Percentiles rank a stretch among this genome's conserved stretches.
Evolutionary conservation across 257 asterid species (phyloP).

Genomic region (Buddleja alternifolia): DNA sequence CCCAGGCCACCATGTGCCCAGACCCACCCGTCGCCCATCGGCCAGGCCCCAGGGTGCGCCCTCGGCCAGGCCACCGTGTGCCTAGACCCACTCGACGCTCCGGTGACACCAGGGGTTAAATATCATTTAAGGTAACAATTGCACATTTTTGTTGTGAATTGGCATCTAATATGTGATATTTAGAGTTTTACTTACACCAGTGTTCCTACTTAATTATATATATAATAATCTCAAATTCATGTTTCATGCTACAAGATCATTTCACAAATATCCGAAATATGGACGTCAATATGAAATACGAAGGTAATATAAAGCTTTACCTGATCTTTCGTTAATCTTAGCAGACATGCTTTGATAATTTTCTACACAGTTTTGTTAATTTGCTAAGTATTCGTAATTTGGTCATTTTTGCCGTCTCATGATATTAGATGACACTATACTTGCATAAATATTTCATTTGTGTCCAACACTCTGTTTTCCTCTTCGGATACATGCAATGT

Average conservation of each 20-base stretch:
- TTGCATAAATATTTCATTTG: neutral
- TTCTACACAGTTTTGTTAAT: neutral
- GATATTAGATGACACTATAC: slow-evolving; percentile 12
- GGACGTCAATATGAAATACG: slow-evolving; percentile 81
- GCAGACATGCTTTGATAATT: neutral
- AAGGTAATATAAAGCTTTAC: slow-evolving; percentile 52
- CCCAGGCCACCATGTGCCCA: too few species aligned
- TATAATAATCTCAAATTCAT: slow-evolving; percentile 22
- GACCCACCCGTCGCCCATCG: too few species aligned
- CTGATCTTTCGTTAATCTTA: neutral
- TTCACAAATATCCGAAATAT: slow-evolving; percentile 69
- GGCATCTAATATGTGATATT: slow-evolving; percentile 14
- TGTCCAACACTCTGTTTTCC: neutral
- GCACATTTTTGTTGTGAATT: slow-evolving; percentile 3
- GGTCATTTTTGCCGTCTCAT: neutral
- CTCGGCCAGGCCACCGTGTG: too few species aligned
- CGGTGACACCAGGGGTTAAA: neutral
- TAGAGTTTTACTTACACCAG: slow-evolving; percentile 16
- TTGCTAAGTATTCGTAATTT: too few species aligned
- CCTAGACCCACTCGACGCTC: too few species aligned
- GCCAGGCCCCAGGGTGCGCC: too few species aligned
- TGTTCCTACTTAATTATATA: neutral
- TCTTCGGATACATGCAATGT: neutral
- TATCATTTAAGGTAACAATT: slow-evolving; percentile 28
- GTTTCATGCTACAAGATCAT: slow-evolving; percentile 72